Evolutionary conservation across 2,329 filamentous ascomycete genomes (phyloP), one percentile per base, ranked within the genome.

Genomic region (Cryphonectria nitschkei): DNA sequence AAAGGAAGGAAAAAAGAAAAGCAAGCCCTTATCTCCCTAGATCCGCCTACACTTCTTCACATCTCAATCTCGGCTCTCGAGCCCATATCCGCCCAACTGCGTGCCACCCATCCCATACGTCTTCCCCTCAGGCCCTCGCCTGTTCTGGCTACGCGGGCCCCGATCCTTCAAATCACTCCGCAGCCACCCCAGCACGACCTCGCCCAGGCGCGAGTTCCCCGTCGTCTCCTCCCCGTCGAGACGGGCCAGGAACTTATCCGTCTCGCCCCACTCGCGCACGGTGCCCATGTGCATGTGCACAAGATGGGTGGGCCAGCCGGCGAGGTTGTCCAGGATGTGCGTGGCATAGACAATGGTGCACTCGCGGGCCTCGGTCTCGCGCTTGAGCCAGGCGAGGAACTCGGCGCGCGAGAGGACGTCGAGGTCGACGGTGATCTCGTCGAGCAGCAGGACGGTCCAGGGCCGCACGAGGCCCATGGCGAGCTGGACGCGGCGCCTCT

Each of bases 331-430:
- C 75, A 99, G 83, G 74, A 99, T 98, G 81, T 99, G 96, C 19
- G 96, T 99, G 9, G 96, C 96, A 80, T 99, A 99, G 41, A 99
- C 94, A 76, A 99, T 93, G 5, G 96, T 98, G 79, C 95, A 98
- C 54, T 89, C 86, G 68, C 95, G 86, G 9, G 79, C 84, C 82
- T 95, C 92, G 0, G 95, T 98, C 88, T 99, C 96, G 72, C 86
- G 85, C 82, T 94, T 94, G 77, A 99, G 82, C 84, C 95, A 99
- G 60, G 83, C 86, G 43, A 99, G 85, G 80, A 99, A 99, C 79
- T 95, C 91, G 76, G 90, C 90, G 22, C 96, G 88, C 69, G 89
- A 93, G 72, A 98, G 87, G 70, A 99, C 87, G 81, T 99, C 96
- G 73, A 99, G 84, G 80, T 99, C 96, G 11, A 99, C 96, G 0